These are phyloP conservation scores for Notholithocarpus densiflorus DNA, from an alignment of 306 rosid species.

Conservation along the genomic window DNA sequence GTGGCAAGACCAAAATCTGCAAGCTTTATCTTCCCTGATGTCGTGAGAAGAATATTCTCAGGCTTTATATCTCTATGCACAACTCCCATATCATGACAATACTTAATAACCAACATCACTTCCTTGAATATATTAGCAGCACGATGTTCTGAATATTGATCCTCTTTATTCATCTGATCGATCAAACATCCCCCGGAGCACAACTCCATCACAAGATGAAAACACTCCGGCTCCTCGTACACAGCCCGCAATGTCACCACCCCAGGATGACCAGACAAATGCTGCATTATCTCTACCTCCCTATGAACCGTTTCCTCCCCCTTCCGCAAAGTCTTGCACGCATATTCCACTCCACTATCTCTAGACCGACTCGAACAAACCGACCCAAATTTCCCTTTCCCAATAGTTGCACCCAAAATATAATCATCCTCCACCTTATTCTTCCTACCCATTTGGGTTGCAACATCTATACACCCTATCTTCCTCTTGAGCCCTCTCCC, in stretches of 20 bases:
- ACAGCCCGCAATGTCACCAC: constrained; percentile 94
- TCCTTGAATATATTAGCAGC: constrained; percentile 85
- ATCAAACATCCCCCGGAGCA: constrained; percentile 90
- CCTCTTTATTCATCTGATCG: constrained; percentile 71
- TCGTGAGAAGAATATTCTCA: constrained; percentile 86
- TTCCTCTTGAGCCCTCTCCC: constrained; percentile 95
- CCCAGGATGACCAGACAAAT: constrained; percentile 93
- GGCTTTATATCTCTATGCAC: constrained; percentile 97
- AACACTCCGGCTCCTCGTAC: constrained; percentile 79
- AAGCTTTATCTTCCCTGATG: constrained; percentile 84
- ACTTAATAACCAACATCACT: constrained; percentile 91
- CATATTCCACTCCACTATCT: constrained; percentile 72
- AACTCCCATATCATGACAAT: constrained; percentile 99
- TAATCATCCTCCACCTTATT: constrained; percentile 88
- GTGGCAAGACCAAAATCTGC: constrained; percentile 98
- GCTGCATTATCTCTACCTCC: constrained; percentile 99
- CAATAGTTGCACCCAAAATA: constrained; percentile 61
- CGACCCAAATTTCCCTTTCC: constrained; percentile 93
- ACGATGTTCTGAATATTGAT: constrained; percentile 73
- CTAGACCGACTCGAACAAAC: constrained; percentile 70
- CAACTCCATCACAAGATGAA: constrained; percentile 96
- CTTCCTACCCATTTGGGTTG: constrained; percentile 95
- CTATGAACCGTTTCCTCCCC: constrained; percentile 97
- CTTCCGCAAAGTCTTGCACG: constrained; percentile 84
- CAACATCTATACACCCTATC: constrained; percentile 95